Evolutionary conservation across 2,329 filamentous ascomycete genomes (phyloP).

Genomic region (Cyphellophora attinorum): DNA sequence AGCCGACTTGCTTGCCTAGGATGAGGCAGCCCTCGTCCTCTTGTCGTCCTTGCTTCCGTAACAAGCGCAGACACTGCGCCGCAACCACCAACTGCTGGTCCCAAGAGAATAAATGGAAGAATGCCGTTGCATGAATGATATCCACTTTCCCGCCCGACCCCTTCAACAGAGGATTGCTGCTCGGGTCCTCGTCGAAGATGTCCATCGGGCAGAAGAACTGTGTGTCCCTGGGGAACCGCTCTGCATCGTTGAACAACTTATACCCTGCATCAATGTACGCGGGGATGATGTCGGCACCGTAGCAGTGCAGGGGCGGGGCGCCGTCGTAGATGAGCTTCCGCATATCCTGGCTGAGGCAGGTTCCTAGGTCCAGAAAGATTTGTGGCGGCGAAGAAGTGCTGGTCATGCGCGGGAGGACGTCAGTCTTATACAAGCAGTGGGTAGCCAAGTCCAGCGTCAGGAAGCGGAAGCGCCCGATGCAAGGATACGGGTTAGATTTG

Average conservation of each 20-base stretch:
- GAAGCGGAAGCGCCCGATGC: too few species aligned
- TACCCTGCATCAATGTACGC: conserved; percentile 32
- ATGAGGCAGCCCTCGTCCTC: conserved; percentile 13
- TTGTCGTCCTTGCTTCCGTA: conserved; percentile 7
- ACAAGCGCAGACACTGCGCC: conserved; percentile 12
- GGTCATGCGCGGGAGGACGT: too few species aligned
- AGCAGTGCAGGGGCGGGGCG: conserved; percentile 36
- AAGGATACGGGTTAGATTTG: too few species aligned
- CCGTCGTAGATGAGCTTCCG: conserved; percentile 38
- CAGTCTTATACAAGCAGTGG: too few species aligned
- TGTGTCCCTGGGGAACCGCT: conserved; percentile 20
- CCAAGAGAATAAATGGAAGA: conserved; percentile 33
- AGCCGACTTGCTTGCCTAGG: conserved; percentile 18
- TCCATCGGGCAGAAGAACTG: conserved; percentile 29
- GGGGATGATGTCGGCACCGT: conserved; percentile 21
- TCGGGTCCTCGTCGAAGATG: conserved; percentile 16
- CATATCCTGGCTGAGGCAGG: conserved; percentile 35
- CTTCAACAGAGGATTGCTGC: conserved; percentile 9
- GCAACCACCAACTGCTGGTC: conserved; percentile 23
- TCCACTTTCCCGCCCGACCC: conserved; percentile 22
- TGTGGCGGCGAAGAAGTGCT: too few species aligned
- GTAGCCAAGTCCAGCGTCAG: too few species aligned
- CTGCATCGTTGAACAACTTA: conserved; percentile 30
- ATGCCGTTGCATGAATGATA: conserved; percentile 26
- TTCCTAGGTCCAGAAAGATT: conserved; percentile 34